Evolutionary conservation across 345 rosid species (phyloP).

Genomic region (Boechera divaricarpa): DNA sequence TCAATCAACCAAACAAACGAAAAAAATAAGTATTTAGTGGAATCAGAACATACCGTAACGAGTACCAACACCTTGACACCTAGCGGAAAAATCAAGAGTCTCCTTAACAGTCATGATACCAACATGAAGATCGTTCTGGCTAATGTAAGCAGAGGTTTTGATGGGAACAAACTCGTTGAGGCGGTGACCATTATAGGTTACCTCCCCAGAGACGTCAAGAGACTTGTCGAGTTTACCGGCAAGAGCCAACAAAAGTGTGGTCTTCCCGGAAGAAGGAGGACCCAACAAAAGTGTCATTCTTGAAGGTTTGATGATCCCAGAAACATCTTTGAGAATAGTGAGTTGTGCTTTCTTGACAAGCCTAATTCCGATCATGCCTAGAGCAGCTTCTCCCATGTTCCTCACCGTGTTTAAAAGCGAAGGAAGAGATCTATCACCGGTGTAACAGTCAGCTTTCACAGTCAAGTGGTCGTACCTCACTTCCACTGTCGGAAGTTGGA

Average conservation of each 20-base stretch:
- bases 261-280: constrained; percentile 92
- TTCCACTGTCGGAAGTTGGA: constrained; percentile 74
- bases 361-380: constrained; percentile 60
- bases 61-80: constrained; percentile 83
- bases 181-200: constrained; percentile 66
- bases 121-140: constrained; percentile 81
- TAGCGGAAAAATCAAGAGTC: constrained; percentile 82
- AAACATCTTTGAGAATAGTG: constrained; percentile 70
- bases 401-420: constrained; percentile 63
- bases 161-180: constrained; percentile 74
- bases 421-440: constrained; percentile 81
- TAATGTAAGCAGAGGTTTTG: constrained; percentile 81
- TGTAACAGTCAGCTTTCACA: constrained; percentile 66
- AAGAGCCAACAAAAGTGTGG: constrained; percentile 71
- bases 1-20: not conserved
- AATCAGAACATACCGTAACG: constrained; percentile 66
- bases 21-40: not conserved
- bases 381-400: constrained; percentile 64
- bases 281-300: constrained; percentile 81
- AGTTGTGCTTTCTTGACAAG: constrained; percentile 64
- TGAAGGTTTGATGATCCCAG: constrained; percentile 72
- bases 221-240: constrained; percentile 72
- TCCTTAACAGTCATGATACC: constrained; percentile 90
- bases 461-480: constrained; percentile 66
- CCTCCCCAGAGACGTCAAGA: constrained; percentile 62